These are phyloP conservation scores for Macrocybe gigantea DNA, from an alignment of 768 basidiomycete genomes.

Conservation along the genomic window DNA sequence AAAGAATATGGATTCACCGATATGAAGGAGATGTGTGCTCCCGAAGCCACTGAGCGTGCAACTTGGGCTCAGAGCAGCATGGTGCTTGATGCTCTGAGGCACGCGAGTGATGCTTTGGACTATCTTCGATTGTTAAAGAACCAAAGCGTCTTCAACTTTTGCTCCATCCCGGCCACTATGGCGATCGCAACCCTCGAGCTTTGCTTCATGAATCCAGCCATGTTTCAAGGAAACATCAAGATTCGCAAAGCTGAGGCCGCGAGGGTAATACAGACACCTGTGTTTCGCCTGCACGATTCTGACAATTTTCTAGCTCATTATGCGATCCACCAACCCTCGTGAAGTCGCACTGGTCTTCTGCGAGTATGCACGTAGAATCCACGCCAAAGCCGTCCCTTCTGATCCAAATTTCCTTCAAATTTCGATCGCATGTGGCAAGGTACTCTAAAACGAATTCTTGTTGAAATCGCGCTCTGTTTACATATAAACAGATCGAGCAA, in stretches of 20 bases:
- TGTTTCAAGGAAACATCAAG: slow-evolving; percentile 88
- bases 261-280: slow-evolving; percentile 31
- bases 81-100: slow-evolving; percentile 82
- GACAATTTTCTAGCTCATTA: slow-evolving; percentile 61
- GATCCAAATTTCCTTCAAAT: slow-evolving; percentile 87
- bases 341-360: slow-evolving; percentile 90
- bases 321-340: slow-evolving; percentile 85
- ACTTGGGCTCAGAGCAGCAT: slow-evolving; percentile 83
- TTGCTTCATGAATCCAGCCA: slow-evolving; percentile 88
- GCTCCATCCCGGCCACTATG: slow-evolving; percentile 92
- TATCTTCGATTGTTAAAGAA: slow-evolving; percentile 83
- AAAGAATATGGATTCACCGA: slow-evolving; percentile 61
- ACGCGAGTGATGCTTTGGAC: slow-evolving; percentile 82
- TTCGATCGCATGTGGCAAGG: slow-evolving; percentile 81
- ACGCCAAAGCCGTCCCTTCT: slow-evolving; percentile 67
- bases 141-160: slow-evolving; percentile 94
- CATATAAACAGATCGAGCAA: slow-evolving; percentile 66
- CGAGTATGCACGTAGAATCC: slow-evolving; percentile 75
- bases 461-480: slow-evolving; percentile 8
- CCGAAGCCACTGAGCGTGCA: slow-evolving; percentile 57
- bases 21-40: slow-evolving; percentile 59
- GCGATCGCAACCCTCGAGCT: slow-evolving; percentile 89
- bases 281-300: not conserved
- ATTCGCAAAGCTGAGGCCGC: slow-evolving; percentile 92
- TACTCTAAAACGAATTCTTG: slow-evolving; percentile 23